Conservation (phyloP, 2,329 filamentous ascomycete genomes). For the Beauveria rudraprayagi region DNA sequence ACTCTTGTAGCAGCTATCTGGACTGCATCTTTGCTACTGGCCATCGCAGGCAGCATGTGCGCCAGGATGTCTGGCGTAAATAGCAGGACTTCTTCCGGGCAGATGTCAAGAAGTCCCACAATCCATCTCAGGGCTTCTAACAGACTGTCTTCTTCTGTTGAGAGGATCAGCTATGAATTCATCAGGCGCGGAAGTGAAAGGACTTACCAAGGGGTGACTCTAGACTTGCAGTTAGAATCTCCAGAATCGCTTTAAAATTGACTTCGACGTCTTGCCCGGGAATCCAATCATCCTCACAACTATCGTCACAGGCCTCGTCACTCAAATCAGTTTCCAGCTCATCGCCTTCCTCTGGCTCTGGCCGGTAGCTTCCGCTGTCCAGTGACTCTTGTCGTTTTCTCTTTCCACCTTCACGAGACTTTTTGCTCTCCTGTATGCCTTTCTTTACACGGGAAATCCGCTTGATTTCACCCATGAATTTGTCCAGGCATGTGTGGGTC, state of each 20-base stretch:
- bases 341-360: slow-evolving; percentile 51
- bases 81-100: slow-evolving; percentile 88
- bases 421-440: slow-evolving; percentile 79
- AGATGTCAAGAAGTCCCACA: slow-evolving; percentile 93
- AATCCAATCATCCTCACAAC: slow-evolving; percentile 86
- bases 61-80: slow-evolving; percentile 90
- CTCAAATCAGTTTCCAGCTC: slow-evolving; percentile 51
- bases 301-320: slow-evolving; percentile 50
- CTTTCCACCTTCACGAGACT: slow-evolving; percentile 58
- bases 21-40: slow-evolving; percentile 82
- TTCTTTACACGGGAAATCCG: slow-evolving; percentile 89
- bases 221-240: slow-evolving; percentile 83
- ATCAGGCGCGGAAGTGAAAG: neutral
- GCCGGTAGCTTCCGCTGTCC: slow-evolving; percentile 55
- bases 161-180: neutral
- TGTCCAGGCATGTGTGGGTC: slow-evolving; percentile 80
- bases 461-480: slow-evolving; percentile 88
- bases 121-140: slow-evolving; percentile 92
- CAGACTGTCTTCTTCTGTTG: slow-evolving; percentile 77
- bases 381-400: slow-evolving; percentile 62
- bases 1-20: slow-evolving; percentile 81
- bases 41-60: slow-evolving; percentile 88
- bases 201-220: slow-evolving; percentile 67
- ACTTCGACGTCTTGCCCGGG: slow-evolving; percentile 95
- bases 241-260: slow-evolving; percentile 83